Percentiles rank a stretch among this genome's conserved stretches.
Evolutionary conservation across 2,329 filamentous ascomycete genomes (phyloP).

Genomic region (Trichoderma sp.): DNA sequence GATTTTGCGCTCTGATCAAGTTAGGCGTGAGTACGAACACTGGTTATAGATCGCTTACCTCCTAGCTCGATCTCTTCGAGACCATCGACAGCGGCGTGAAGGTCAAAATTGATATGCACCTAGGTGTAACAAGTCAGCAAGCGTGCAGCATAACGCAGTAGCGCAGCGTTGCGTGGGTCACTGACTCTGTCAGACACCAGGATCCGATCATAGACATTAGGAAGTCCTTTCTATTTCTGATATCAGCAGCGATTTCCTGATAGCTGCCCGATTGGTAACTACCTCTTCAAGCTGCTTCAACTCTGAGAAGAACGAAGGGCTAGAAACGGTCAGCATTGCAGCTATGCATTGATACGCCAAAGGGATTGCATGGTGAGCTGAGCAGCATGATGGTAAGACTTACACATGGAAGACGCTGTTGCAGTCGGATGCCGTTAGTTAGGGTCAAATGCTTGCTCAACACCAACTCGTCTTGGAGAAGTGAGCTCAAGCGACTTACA

Average conservation of each 20-base stretch:
- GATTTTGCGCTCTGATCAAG: neutral
- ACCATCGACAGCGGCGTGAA: neutral
- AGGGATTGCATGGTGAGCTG: neutral
- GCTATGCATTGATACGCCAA: neutral
- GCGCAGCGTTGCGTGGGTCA: neutral
- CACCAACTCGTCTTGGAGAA: neutral
- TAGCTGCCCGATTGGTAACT: neutral
- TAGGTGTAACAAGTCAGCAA: neutral
- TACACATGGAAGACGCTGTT: neutral
- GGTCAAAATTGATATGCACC: neutral
- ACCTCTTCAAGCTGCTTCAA: neutral
- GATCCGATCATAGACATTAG: neutral
- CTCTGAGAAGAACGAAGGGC: neutral
- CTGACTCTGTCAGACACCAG: neutral
- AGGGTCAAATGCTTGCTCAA: neutral
- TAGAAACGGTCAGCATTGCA: neutral
- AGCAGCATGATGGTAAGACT: neutral
- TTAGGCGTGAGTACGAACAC: neutral
- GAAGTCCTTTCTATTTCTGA: neutral
- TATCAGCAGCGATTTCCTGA: neutral
- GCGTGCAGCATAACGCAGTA: too few relatives aligned
- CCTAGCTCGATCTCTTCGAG: neutral
- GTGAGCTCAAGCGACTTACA: neutral
- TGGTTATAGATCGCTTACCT: neutral
- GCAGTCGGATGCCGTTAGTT: neutral